These are phyloP conservation scores for Coemansia sp. DNA, from an alignment of 192 early-diverging fungal genomes.

Conservation along the genomic window DNA sequence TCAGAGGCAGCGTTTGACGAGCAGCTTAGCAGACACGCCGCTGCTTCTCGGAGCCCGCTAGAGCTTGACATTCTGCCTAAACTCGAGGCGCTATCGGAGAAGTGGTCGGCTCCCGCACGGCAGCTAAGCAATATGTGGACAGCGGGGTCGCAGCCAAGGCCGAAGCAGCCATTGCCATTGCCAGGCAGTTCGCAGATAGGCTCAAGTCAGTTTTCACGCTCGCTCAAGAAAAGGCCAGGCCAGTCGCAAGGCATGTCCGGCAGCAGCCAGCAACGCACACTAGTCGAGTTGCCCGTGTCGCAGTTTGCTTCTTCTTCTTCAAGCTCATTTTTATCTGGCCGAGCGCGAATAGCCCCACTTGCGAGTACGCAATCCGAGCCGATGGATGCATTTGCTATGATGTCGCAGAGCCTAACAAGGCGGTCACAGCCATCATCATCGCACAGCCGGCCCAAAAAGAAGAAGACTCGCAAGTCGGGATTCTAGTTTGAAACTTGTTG, in stretches of 20 bases:
- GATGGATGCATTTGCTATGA: conserved; percentile 18
- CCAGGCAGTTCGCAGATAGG: not conserved
- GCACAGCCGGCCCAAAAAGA: conserved; percentile 30
- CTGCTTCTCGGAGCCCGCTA: not conserved
- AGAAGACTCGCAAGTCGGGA: conserved; percentile 37
- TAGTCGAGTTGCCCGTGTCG: not conserved
- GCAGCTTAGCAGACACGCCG: not conserved
- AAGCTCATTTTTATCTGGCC: not conserved
- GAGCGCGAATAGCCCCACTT: not conserved
- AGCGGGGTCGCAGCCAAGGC: not conserved
- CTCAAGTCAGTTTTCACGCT: not conserved
- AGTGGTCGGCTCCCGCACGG: conserved; percentile 7
- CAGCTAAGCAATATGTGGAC: conserved; percentile 20
- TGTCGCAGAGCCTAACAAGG: conserved; percentile 3
- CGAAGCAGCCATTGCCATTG: not conserved
- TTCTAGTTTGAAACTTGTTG: conserved; percentile 19
- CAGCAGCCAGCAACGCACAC: conserved; percentile 1
- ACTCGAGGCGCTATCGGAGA: conserved; percentile 3
- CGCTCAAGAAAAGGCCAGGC: not conserved
- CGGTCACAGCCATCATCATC: conserved; percentile 6
- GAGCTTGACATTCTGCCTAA: not conserved
- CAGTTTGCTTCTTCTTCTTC: not conserved
- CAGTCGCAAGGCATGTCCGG: not conserved
- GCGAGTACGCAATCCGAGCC: not conserved
- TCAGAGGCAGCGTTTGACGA: not conserved